Base-by-base conservation (phyloP, 345 rosid genomes). In the Salix dunnii region DNA sequence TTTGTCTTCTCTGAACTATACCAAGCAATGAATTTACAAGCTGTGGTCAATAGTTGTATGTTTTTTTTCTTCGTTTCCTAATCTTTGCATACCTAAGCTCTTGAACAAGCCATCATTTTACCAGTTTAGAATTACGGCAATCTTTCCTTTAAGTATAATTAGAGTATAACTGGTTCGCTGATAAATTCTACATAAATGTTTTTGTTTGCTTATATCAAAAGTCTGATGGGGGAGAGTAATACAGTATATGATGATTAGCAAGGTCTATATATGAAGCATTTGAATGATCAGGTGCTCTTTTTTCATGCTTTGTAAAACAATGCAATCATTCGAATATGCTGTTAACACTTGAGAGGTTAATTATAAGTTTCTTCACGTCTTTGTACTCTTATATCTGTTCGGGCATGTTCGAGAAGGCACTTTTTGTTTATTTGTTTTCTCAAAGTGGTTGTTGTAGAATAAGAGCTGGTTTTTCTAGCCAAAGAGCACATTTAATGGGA, bases 141-240 rank as follows among this genome's bases (percentile, higher is more conserved):
- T 4, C 58, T 71, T 71, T 71, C 18, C 64, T 27, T 70, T 5
- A 0, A 8, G 46, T 51, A 53, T 43, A 40, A 28, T 70, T 16
- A 70, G n/a, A 14, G 16, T 42, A 14, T 14, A 46, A 21, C 7
- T 42, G 11, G 53, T 7, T 8, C 2, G 27, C 48, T 70, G 73
- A 17, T 46, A 12, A 28, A 17, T 25, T 46, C 33, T 10, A 12
- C 25, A 27, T 55, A 65, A 17, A 63, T 23, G 70, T 20, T 20
- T 74, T 74, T 74, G 40, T 40, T 7, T 64, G 60, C 33, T 74
- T 42, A 9, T 60, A 17, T 73, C 35, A 60, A 58, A 20, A 67
- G 9, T 25, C 27, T 70, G 49, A 46, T 3, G 49, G 49, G 49
- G 49, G 49, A 13, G 5, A 13, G 49, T 11, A 43, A 43, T 43